These are phyloP conservation scores for Chaetomiaceae sp. DNA, from an alignment of 2,329 filamentous ascomycete genomes.

Conservation along the genomic window DNA sequence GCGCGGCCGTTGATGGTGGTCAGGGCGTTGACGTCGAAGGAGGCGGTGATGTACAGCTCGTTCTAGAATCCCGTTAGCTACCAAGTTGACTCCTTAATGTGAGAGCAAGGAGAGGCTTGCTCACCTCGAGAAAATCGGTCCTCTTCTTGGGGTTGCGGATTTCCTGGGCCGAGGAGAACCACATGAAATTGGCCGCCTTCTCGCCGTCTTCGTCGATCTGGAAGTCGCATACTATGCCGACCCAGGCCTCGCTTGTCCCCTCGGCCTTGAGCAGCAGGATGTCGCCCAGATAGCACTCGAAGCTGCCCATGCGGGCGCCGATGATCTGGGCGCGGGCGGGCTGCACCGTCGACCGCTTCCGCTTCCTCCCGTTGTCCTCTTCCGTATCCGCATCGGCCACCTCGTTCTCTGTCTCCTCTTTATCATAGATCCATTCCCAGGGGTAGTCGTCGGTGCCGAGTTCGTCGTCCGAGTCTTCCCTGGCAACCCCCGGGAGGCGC, in stretches of 20 bases:
- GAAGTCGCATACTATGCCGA: conserved; percentile 83
- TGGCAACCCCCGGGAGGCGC: conserved; percentile 50
- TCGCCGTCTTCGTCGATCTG: conserved; percentile 66
- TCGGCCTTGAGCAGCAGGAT: conserved; percentile 83
- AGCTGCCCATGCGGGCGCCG: conserved; percentile 76
- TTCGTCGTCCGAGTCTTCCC: conserved; percentile 87
- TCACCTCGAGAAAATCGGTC: conserved; percentile 67
- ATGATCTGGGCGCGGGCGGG: conserved; percentile 54
- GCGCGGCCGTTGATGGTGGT: conserved; percentile 89
- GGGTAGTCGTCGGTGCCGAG: conserved; percentile 65
- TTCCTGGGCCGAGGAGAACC: conserved; percentile 91
- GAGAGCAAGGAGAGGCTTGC: conserved; percentile 15
- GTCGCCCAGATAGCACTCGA: conserved; percentile 78
- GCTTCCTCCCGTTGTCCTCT: conserved; percentile 27
- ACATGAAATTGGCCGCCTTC: conserved; percentile 86
- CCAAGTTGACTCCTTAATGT: no score
- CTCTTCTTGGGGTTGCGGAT: conserved; percentile 78
- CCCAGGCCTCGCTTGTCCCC: conserved; percentile 82
- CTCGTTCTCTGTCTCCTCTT: conserved; percentile 13
- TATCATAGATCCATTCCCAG: conserved; percentile 75
- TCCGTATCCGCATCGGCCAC: conserved; percentile 6
- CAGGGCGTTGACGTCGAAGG: conserved; percentile 82
- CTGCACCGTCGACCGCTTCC: conserved; percentile 30
- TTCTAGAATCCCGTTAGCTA: conserved; percentile 49
- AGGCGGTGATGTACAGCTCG: conserved; percentile 85